phyloP scores from a whole-genome alignment of 2,329 filamentous ascomycete species.

The Penicillium occitanis region DNA sequence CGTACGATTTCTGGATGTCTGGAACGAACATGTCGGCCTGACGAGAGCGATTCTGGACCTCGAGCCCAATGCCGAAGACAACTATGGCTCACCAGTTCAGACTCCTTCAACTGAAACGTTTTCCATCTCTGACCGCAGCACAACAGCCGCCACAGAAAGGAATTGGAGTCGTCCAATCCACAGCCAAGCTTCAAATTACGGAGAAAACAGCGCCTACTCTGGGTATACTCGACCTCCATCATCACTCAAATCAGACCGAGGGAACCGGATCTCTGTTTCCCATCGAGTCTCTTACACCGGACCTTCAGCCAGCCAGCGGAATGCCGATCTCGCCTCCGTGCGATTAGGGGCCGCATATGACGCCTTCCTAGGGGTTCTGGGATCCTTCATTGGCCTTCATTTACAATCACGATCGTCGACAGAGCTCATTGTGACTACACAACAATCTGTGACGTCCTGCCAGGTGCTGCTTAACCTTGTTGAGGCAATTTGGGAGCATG shows the following conservation, averaged over 20 bases:
- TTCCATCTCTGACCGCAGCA: slow-evolving; percentile 25
- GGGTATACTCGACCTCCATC: slow-evolving; percentile 24
- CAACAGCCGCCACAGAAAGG: slow-evolving; percentile 30
- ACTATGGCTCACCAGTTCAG: slow-evolving; percentile 35
- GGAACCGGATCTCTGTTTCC: slow-evolving; percentile 56
- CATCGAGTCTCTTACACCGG: slow-evolving; percentile 78
- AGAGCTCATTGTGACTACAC: slow-evolving; percentile 77
- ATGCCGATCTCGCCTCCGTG: slow-evolving; percentile 77
- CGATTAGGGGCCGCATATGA: slow-evolving; percentile 79
- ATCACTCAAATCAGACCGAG: slow-evolving; percentile 36
- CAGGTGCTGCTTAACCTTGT: slow-evolving; percentile 75
- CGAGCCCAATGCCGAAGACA: slow-evolving; percentile 29
- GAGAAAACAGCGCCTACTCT: slow-evolving; percentile 24
- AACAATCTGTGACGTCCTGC: slow-evolving; percentile 79
- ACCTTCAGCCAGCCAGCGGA: slow-evolving; percentile 61
- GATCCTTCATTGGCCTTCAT: slow-evolving; percentile 90
- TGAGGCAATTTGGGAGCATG: slow-evolving; percentile 77
- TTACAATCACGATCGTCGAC: slow-evolving; percentile 87
- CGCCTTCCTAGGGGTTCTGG: slow-evolving; percentile 83
- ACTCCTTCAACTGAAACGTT: slow-evolving; percentile 44
- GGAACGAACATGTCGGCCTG: slow-evolving; percentile 60
- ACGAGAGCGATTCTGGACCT: slow-evolving; percentile 43
- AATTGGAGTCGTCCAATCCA: slow-evolving; percentile 34
- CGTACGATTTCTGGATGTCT: slow-evolving; percentile 83
- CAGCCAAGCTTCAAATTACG: slow-evolving; percentile 31